Base-by-base conservation (phyloP, 2,329 filamentous ascomycete genomes). In the Aaosphaeria arxii region DNA sequence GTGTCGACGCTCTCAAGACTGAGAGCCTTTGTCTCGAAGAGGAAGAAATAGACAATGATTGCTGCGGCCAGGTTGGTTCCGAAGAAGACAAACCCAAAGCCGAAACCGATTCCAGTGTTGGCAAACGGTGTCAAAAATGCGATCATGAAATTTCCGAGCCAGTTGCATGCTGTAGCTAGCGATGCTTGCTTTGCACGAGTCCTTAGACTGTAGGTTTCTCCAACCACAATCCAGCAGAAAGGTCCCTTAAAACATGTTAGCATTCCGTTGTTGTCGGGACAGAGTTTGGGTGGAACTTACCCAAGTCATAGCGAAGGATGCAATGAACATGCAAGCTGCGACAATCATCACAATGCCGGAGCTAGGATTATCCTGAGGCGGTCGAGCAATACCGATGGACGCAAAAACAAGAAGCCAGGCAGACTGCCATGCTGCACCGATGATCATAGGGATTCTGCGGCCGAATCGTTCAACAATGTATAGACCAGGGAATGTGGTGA, bases 311-410 rank as follows among this genome's bases (percentile, higher is more conserved):
- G 86, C 86, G 56, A 88, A 91, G 1, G 81, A 85, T 43, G 83
- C 80, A 47, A 90, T 89, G 70, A 89, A 90, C 74, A 89, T 81
- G 68, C 83, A 88, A 3, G 86, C 83, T 46, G 86, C 82, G 7
- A 87, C 82, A 55, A 90, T 88, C 79, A 89, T 85, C 51, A 85
- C 78, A 5, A 83, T 81, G 7, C 86, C 86, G 9, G 82, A 76
- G 1, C 71, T 66, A 7, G 69, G 42, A 47, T 66, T 43, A n/a
- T 69, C 59, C 4, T 55, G 62, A 2, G 64, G 63, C 5, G 61
- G 63, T 24, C 58, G 53, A 4, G 60, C 61, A 81, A 84, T 57
- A 40, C 63, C 63, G 11, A 64, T 58, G 36, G 64, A 52, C 28
- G 62, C 63, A 61, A 87, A 88, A 50, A 89, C 72, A 33, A 85